phyloP scores from a whole-genome alignment of 495 filamentous ascomycete genomes.

The Cercophora sp. region DNA sequence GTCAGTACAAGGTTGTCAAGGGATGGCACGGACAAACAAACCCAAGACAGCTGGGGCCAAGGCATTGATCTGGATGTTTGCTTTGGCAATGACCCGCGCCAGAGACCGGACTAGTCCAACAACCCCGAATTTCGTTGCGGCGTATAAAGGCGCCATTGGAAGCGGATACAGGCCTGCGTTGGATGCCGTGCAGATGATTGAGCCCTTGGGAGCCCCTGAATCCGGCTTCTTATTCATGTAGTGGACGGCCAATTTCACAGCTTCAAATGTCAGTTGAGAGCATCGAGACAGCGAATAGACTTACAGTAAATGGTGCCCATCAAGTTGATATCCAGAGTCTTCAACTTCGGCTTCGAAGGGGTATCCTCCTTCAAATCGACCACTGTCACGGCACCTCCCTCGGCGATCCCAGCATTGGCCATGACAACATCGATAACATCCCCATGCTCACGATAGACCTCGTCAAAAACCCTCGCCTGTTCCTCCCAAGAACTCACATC shows the following conservation, averaged over 20 bases:
- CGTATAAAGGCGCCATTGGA: slow-evolving; percentile 53
- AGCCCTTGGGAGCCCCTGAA: slow-evolving; percentile 33
- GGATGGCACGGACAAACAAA: slow-evolving; percentile 4
- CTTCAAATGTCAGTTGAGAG: slow-evolving; percentile 17
- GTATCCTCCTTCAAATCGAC: slow-evolving; percentile 31
- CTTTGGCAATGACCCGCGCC: slow-evolving; percentile 31
- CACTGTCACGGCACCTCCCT: slow-evolving; percentile 35
- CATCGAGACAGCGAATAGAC: slow-evolving; percentile 12
- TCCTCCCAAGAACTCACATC: slow-evolving; percentile 49
- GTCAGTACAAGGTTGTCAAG: not conserved
- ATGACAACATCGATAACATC: slow-evolving; percentile 49
- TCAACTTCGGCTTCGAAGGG: slow-evolving; percentile 38
- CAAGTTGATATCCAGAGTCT: slow-evolving; percentile 46
- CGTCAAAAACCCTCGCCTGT: slow-evolving; percentile 41
- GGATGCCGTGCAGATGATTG: slow-evolving; percentile 54
- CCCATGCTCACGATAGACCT: slow-evolving; percentile 31
- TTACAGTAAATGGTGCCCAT: slow-evolving; percentile 47
- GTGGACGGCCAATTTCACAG: slow-evolving; percentile 47
- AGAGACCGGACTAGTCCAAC: slow-evolving; percentile 50
- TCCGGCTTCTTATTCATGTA: slow-evolving; percentile 49
- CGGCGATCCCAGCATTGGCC: slow-evolving; percentile 54
- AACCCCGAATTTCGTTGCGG: slow-evolving; percentile 48
- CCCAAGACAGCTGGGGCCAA: slow-evolving; percentile 50
- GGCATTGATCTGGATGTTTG: slow-evolving; percentile 51
- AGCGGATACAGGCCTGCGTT: slow-evolving; percentile 56